Conservation (phyloP, 2,329 filamentous ascomycete species). For the Colletotrichum gloeosporioides region DNA sequence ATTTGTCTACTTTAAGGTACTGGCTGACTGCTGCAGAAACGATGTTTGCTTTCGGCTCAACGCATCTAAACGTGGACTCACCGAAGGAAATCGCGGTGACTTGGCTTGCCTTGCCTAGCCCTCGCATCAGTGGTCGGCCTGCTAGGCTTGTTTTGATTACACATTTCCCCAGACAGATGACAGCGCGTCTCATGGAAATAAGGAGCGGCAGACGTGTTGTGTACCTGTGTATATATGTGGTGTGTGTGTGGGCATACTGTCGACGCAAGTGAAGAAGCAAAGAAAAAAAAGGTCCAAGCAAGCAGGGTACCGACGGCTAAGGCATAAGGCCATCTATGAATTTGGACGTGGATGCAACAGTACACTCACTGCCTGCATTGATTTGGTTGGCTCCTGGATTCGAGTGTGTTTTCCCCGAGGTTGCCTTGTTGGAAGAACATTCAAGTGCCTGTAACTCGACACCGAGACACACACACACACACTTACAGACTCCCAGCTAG, state of each 20-base stretch:
- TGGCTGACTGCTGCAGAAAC: neutral
- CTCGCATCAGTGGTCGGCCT: neutral
- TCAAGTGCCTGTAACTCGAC: neutral
- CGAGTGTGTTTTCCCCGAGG: neutral
- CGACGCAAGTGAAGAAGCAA: constrained; percentile 3
- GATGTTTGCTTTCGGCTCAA: neutral
- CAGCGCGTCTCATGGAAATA: constrained; percentile 1
- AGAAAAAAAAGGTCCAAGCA: neutral
- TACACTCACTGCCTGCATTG: neutral
- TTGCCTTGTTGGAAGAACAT: neutral
- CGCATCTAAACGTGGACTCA: neutral
- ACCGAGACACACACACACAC: neutral
- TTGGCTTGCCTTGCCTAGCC: neutral
- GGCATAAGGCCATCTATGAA: neutral
- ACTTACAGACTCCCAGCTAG: neutral
- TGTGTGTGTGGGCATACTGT: constrained; percentile 1
- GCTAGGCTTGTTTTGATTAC: neutral
- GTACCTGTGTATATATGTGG: neutral
- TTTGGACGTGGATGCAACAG: neutral
- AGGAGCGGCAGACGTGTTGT: neutral
- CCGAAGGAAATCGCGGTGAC: neutral
- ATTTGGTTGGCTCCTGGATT: neutral
- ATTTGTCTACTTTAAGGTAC: neutral
- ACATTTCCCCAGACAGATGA: neutral
- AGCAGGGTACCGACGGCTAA: neutral